Conservation (phyloP, 768 basidiomycete genomes). For the Pleurotus citrinopileatus region DNA sequence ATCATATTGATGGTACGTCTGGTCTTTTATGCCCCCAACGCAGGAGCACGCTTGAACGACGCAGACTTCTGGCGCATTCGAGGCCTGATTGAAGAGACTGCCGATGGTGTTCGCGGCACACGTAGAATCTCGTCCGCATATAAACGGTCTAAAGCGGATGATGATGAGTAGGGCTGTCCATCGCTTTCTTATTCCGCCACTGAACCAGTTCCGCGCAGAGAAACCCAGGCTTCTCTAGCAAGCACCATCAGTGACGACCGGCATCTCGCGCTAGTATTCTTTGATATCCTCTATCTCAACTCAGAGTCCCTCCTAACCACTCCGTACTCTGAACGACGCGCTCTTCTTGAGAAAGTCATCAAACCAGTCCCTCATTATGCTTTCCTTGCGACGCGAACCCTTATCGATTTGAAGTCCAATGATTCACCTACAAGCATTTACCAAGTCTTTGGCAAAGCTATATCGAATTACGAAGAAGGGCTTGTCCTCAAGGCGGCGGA, state of each 20-base stretch:
- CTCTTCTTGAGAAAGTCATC: conserved; percentile 58
- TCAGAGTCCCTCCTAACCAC: conserved; percentile 49
- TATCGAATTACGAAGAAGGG: conserved; percentile 61
- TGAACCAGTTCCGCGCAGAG: conserved; percentile 18
- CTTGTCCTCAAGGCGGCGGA: conserved; percentile 76
- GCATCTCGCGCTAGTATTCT: conserved; percentile 82
- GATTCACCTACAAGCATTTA: conserved; percentile 26
- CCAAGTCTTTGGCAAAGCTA: conserved; percentile 45
- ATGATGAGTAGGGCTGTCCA: conserved; percentile 4
- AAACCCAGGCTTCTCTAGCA: conserved; percentile 28
- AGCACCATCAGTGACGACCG: conserved; percentile 35
- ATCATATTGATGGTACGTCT: conserved; percentile 66
- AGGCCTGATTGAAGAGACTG: conserved; percentile 54
- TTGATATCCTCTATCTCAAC: conserved; percentile 77
- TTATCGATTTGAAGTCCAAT: conserved; percentile 37
- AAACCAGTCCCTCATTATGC: conserved; percentile 53
- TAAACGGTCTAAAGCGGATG: conserved; percentile 15
- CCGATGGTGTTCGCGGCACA: conserved; percentile 45
- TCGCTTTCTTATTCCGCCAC: conserved; percentile 12
- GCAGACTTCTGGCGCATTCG: conserved; percentile 79
- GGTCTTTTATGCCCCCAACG: background rate
- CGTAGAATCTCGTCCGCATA: conserved; percentile 18
- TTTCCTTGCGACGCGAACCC: conserved; percentile 56
- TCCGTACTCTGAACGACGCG: conserved; percentile 60
- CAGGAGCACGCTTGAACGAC: background rate